These are phyloP conservation scores for Afroboletus lepidellus DNA, from an alignment of 1,284 basidiomycete species.

Conservation along the genomic window DNA sequence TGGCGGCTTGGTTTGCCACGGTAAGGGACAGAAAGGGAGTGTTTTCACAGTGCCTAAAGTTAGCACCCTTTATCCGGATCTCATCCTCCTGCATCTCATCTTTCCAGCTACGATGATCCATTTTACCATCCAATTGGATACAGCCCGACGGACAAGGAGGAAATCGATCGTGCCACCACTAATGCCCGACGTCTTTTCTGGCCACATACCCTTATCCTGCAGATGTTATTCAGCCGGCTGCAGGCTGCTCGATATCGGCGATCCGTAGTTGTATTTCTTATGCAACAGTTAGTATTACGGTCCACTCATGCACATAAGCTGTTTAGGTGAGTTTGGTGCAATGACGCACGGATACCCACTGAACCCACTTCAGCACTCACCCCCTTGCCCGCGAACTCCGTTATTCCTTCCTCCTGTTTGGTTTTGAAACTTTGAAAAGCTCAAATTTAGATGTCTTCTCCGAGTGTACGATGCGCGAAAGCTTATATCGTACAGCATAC, in stretches of 20 bases:
- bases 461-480: conserved; percentile 76
- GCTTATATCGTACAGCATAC: conserved; percentile 79
- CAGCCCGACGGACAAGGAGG: conserved; percentile 85
- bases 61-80: conserved; percentile 31
- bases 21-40: conserved; percentile 78
- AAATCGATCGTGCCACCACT: conserved; percentile 72
- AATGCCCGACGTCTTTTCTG: conserved; percentile 75
- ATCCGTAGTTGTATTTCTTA: conserved; percentile 81
- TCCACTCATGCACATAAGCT: conserved; percentile 65
- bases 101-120: conserved; percentile 76
- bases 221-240: conserved; percentile 90
- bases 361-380: conserved; percentile 66
- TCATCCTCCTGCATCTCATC: conserved; percentile 5
- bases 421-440: conserved; percentile 89
- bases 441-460: conserved; percentile 84
- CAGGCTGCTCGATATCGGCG: conserved; percentile 92
- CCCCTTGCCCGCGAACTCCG: conserved; percentile 87
- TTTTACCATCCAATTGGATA: conserved; percentile 88
- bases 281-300: conserved; percentile 82
- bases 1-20: conserved; percentile 84
- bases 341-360: conserved; percentile 1
- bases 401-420: conserved; percentile 89
- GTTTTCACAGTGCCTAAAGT: conserved; percentile 83
- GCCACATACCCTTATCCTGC: conserved; percentile 84
- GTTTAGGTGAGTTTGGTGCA: conserved; percentile 60